phyloP scores from a whole-genome alignment of 1,139 yeast species.

The Pichia sp. region DNA sequence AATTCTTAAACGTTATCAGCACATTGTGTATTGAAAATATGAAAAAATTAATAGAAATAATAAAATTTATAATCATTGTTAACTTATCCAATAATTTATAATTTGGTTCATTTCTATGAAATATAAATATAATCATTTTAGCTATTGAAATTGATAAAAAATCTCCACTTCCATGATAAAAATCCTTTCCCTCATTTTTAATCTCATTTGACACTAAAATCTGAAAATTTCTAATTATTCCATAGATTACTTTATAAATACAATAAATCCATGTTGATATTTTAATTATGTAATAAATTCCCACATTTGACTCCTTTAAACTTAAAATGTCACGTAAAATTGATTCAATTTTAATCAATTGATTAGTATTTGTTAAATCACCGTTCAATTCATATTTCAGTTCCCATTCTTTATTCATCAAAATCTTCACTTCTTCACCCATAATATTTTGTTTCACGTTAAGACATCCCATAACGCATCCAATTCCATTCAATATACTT shows the following conservation, averaged over 20 bases:
- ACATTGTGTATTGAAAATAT: conserved; percentile 63
- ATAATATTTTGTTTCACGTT: conserved; percentile 15
- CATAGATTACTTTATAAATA: conserved; percentile 49
- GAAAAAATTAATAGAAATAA: conserved; percentile 60
- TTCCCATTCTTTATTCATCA: conserved; percentile 10
- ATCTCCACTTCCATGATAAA: conserved; percentile 35
- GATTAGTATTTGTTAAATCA: not conserved
- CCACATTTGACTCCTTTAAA: not conserved
- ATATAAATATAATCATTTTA: conserved; percentile 31
- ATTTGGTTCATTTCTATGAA: conserved; percentile 11
- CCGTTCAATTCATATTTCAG: conserved; percentile 18
- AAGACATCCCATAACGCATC: conserved; percentile 41
- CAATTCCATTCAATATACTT: conserved; percentile 47
- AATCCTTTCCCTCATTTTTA: conserved; percentile 11
- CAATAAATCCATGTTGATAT: conserved; percentile 53
- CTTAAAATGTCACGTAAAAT: conserved; percentile 5
- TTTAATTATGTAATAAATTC: conserved; percentile 1
- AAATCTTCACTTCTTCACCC: conserved; percentile 14
- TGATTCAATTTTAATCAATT: conserved; percentile 9
- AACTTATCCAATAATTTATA: conserved; percentile 44
- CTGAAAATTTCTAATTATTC: conserved; percentile 1
- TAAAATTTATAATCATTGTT: conserved; percentile 57
- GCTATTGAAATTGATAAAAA: conserved; percentile 64
- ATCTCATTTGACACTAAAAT: not conserved
- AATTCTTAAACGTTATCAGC: conserved; percentile 39